These are phyloP conservation scores for Marasmius tenuissimus DNA, from an alignment of 1,284 basidiomycete genomes.

Conservation along the genomic window DNA sequence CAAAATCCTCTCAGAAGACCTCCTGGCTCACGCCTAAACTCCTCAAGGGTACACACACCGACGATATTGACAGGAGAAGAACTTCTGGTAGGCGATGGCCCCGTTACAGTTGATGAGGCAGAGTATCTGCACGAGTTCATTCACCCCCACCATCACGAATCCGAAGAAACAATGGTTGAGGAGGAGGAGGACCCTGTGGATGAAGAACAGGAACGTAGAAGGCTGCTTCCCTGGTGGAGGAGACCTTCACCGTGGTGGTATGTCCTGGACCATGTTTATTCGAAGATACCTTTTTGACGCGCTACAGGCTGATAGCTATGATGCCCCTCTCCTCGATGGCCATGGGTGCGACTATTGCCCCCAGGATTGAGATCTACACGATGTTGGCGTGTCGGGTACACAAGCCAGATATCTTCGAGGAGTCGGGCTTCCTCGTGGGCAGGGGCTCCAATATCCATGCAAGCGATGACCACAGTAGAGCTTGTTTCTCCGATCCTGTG, in stretches of 20 bases:
- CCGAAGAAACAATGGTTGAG: constrained; percentile 33
- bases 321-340: constrained; percentile 56
- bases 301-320: constrained; percentile 53
- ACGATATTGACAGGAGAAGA: constrained; percentile 34
- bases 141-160: constrained; percentile 37
- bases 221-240: constrained; percentile 63
- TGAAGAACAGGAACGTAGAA: constrained; percentile 26
- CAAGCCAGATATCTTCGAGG: constrained; percentile 47
- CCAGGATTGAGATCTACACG: constrained; percentile 65
- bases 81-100: constrained; percentile 43
- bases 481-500: constrained; percentile 69
- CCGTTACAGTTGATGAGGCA: constrained; percentile 43
- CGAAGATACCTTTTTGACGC: neutral
- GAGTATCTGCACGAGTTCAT: constrained; percentile 50
- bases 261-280: constrained; percentile 21
- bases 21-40: constrained; percentile 9
- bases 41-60: constrained; percentile 12
- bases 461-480: constrained; percentile 15
- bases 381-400: constrained; percentile 53
- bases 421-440: constrained; percentile 15
- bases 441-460: constrained; percentile 5
- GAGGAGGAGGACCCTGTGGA: constrained; percentile 24
- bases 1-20: neutral
- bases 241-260: constrained; percentile 70
- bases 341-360: constrained; percentile 56